Base-by-base conservation (phyloP, 106 monocot species). In the Dioscorea alata region DNA sequence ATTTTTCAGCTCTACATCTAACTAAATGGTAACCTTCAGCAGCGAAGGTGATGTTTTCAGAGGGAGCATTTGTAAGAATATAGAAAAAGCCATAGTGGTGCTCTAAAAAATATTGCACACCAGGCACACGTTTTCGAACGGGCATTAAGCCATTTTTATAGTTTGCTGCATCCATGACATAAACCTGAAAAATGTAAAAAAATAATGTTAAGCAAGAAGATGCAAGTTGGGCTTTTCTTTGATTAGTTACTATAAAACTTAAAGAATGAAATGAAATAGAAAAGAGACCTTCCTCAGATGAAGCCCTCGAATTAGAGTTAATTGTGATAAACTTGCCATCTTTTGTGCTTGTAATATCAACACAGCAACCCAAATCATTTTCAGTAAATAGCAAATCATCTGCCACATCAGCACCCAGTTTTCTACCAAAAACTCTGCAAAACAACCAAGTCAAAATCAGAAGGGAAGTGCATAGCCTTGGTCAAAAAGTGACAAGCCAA, bases 281-380 rank as follows among this genome's bases (percentile, higher is more conserved):
- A 84, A 84, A 71, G 81, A 69, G 67, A 86, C 88, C 82, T 96
- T 96, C 96, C 96, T 97, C 92, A 23, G 96, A 97, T 79, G 96
- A 89, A 49, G 78, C 69, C 66, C 89, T 89, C 13, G 96, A 84
- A 67, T 97, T 97, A 24, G 96, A 97, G 73, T 97, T 97, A 70
- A 97, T 79, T 25, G 96, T 97, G 57, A 97, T 81, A 82, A 80
- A 97, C 60, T 77, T 92, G 33, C 82, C 80, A 85, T 97, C 96
- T 74, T 97, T 97, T 73, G 96, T 97, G 78, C 67, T 86, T 75
- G 92, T 80, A 66, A 97, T 92, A 64, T 97, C 96, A 19, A 97
- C 86, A 73, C 86, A 89, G 71, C 73, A 84, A 78, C 71, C 82
- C 57, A 22, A 35, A 77, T 89, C 72, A 64, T 83, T 78, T 73